Evolutionary conservation across 2,329 filamentous ascomycete genomes (phyloP), one percentile per base, ranked within the genome.

Genomic region (Pezicula radicicola): DNA sequence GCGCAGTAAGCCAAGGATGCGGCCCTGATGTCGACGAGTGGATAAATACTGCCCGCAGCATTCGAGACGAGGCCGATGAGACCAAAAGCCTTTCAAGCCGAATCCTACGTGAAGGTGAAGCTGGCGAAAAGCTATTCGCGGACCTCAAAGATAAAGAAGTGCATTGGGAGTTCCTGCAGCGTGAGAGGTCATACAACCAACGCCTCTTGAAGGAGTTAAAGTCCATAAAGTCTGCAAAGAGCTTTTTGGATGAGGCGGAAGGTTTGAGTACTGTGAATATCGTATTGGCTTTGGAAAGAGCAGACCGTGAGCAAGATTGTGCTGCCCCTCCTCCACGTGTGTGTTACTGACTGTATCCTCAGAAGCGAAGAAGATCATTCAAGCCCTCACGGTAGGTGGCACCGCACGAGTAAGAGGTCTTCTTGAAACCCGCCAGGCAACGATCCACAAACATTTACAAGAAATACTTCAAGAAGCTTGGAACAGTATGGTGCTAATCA

Each of bases 61-160:
- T 97, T 7, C 90, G 96, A 68, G 81, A 86, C 55, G 93, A 97
- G 65, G 93, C 97, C 58, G 83, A 89, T 62, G 81, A 83, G 44
- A 93, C 91, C 21, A 87, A 90, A 63, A 79, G 82, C 15, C 85
- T 91, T 35, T 91, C 93, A 19, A 85, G 85, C 63, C 85, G 91
- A 52, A 95, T 97, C 53, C 81, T 93, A 5, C 80, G 85, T 42
- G 83, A 91, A 62, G 86, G 91, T 48, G 87, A 93, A 63, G 81
- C 76, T 2, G 81, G 81, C 3, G 73, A 79, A 57, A 68, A 75
- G 2, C 74, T 80, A 36, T n/a, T 53, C 5, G 56, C 59, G 16
- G 53, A 39, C 21, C 27, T 61, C n/a, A 42, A 59, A 36, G 65
- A 75, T 28, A 75, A 82, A 45, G 78, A 78, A 8, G 77, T 81